Evolutionary conservation across 768 basidiomycete genomes (phyloP).

Genomic region (Paxillus involutus): DNA sequence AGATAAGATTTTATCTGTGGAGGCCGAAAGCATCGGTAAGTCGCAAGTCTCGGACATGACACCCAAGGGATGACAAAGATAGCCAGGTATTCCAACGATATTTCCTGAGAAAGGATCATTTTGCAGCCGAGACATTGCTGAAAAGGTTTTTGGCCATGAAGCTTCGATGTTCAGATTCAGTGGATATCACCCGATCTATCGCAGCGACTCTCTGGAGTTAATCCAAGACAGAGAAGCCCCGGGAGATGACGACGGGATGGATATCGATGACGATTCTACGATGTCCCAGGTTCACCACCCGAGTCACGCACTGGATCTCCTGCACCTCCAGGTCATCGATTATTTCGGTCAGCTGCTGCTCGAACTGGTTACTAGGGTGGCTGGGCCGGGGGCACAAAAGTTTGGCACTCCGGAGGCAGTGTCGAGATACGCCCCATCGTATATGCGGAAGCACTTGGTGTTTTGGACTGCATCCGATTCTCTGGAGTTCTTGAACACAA

Average conservation of each 20-base stretch:
- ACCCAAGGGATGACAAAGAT: slow-evolving; percentile 12
- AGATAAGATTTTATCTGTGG: slow-evolving; percentile 66
- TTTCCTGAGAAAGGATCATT: slow-evolving; percentile 36
- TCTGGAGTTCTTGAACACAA: slow-evolving; percentile 53
- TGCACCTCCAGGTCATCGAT: slow-evolving; percentile 68
- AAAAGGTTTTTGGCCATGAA: slow-evolving; percentile 41
- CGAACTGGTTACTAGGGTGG: slow-evolving; percentile 56
- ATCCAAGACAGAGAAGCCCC: slow-evolving; percentile 6
- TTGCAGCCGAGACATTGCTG: slow-evolving; percentile 54
- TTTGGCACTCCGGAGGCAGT: slow-evolving; percentile 31
- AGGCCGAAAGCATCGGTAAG: slow-evolving; percentile 48
- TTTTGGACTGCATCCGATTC: slow-evolving; percentile 58
- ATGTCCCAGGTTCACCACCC: slow-evolving; percentile 39
- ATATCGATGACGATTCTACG: slow-evolving; percentile 56
- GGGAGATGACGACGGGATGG: slow-evolving; percentile 50
- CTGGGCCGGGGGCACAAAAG: slow-evolving; percentile 43
- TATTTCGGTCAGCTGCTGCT: slow-evolving; percentile 64
- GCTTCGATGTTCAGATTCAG: slow-evolving; percentile 41
- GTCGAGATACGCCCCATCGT: slow-evolving; percentile 61
- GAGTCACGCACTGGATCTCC: slow-evolving; percentile 59
- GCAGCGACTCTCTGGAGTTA: slow-evolving; percentile 27
- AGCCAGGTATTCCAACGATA: slow-evolving; percentile 22
- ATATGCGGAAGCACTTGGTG: slow-evolving; percentile 40
- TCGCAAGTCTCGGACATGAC: slow-evolving; percentile 2
- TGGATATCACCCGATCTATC: slow-evolving; percentile 36